Base-by-base conservation (phyloP, 2,329 filamentous ascomycete species). In the Ascochyta fabae region DNA sequence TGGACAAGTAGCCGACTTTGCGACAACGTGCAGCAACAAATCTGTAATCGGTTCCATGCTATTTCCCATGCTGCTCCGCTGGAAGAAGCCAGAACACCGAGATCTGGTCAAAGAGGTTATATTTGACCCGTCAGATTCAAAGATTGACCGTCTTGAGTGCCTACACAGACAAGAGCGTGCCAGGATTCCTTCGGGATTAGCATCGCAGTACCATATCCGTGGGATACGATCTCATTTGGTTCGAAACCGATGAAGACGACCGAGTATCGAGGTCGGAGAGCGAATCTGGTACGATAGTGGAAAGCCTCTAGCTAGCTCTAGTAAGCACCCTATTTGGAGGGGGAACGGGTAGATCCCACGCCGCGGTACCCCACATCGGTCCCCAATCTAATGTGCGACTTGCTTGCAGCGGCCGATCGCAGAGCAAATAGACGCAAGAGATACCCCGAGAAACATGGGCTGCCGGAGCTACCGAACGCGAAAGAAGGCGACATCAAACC, bases 21-120 rank as follows among this genome's bases (percentile, higher is more conserved):
- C 59, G 3, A 69, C 56, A 1, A 64, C 56, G 6, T 71, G 66
- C 41, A 62, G 45, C n/a, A 67, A 70, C 38, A 72, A 67, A 33
- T 58, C 53, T 2, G 49, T 70, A 10, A 55, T 44, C 4, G 62
- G 57, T 4, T 61, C 58, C 23, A 46, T 67, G 4, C 12, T 73
- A 4, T 65, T 60, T 31, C 67, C 66, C 0, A 65, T 68, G 62
- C 15, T 68, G 22, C 52, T 72, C 6, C 65, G 59, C 13, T 62
- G 60, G 60, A 66, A 61, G 31, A 60, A 66, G 4, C 31, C 48
- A 12, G 50, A 63, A 29, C 58, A 70, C 39, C 69, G 65, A 61
- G 56, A 71, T 44, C 45, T 73, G 4, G 46, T 67, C 3, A 62
- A 51, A 22, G 66, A 69, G 35, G 46, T 64, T 1, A 46, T 62